Conservation (phyloP, 2,329 filamentous ascomycete species). For the Ophiostoma australiae region DNA sequence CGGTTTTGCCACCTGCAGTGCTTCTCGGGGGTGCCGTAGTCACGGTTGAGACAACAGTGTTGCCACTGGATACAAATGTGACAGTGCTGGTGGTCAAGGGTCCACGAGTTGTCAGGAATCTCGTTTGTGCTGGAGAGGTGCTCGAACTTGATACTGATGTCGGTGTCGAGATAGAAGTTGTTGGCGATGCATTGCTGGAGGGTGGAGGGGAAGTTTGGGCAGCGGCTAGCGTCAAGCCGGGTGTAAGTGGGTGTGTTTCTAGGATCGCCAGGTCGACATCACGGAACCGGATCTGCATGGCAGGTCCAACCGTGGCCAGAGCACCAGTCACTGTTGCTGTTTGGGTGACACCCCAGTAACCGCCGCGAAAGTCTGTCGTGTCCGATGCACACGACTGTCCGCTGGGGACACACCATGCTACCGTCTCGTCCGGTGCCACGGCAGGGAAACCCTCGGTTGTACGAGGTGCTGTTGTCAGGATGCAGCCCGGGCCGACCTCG, state of each 20-base stretch:
- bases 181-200: neutral
- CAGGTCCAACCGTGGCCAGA: slow-evolving; percentile 35
- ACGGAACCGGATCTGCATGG: slow-evolving; percentile 39
- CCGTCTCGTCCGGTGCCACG: slow-evolving; percentile 26
- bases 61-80: neutral
- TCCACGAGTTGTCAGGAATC: neutral
- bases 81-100: neutral
- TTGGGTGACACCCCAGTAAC: slow-evolving; percentile 36
- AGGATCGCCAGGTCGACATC: slow-evolving; percentile 35
- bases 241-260: slow-evolving; percentile 38
- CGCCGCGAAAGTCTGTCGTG: slow-evolving; percentile 38
- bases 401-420: slow-evolving; percentile 31
- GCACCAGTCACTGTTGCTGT: slow-evolving; percentile 27
- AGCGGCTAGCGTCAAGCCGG: slow-evolving; percentile 31
- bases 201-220: slow-evolving; percentile 13
- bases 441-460: slow-evolving; percentile 27
- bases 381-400: slow-evolving; percentile 41
- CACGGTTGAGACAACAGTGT: neutral
- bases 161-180: neutral
- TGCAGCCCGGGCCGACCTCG: slow-evolving; percentile 34
- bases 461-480: slow-evolving; percentile 23
- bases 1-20: neutral
- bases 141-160: neutral
- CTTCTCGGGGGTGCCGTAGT: neutral
- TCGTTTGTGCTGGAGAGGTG: neutral